Percentiles rank a stretch among this genome's conserved stretches.
Conservation (phyloP, 345 rosid genomes). For the Aquilaria malaccensis region DNA sequence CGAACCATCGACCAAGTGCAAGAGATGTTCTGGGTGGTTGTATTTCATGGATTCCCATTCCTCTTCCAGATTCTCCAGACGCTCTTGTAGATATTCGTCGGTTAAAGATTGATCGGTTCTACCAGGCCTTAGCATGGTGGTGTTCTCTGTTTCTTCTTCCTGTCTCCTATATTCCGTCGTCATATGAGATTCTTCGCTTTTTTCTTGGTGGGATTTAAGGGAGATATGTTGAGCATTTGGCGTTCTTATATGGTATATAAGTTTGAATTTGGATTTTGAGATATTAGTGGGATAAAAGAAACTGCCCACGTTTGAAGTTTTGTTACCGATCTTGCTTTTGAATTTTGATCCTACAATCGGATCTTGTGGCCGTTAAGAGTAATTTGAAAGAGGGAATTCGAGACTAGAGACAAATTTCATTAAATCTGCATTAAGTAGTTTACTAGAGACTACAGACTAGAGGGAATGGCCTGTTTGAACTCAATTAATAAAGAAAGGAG, state of each 20-base stretch:
- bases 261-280: constrained; percentile 21
- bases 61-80: constrained; percentile 21
- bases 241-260: background rate
- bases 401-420: background rate
- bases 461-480: no score
- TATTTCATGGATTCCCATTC: constrained; percentile 37
- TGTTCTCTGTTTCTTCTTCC: constrained; percentile 8
- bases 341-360: constrained; percentile 11
- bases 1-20: constrained; percentile 23
- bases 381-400: no score
- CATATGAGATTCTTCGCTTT: background rate
- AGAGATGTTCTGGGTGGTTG: constrained; percentile 15
- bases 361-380: background rate
- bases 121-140: constrained; percentile 24
- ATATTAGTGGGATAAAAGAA: constrained; percentile 15
- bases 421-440: background rate
- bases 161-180: constrained; percentile 6
- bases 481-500: no score
- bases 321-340: constrained; percentile 1
- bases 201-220: constrained; percentile 6
- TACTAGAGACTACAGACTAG: no score
- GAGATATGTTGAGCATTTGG: background rate
- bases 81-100: constrained; percentile 19
- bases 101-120: constrained; percentile 6
- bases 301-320: constrained; percentile 17